phyloP scores from a whole-genome alignment of 2,329 filamentous ascomycete species.

The Aspergillus sp. region DNA sequence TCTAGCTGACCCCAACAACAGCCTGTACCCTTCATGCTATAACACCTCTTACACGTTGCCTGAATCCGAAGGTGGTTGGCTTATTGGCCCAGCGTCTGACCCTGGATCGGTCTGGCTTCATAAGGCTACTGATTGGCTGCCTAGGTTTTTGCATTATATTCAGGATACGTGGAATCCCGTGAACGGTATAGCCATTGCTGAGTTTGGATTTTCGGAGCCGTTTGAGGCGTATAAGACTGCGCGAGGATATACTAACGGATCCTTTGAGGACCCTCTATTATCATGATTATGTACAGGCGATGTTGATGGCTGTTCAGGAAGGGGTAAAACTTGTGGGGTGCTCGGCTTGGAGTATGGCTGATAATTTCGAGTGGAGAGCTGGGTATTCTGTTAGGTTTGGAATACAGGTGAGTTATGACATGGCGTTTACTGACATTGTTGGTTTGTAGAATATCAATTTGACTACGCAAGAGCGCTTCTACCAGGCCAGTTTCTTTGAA shows the following conservation, averaged over 20 bases:
- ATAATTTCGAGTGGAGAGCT: conserved; percentile 1
- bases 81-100: conserved; percentile 1
- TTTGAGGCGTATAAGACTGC: conserved; percentile 1
- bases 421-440: too few species aligned
- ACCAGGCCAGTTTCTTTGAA: not conserved
- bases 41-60: not conserved
- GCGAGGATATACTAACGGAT: not conserved
- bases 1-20: not conserved
- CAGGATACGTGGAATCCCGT: not conserved
- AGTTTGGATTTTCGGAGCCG: not conserved
- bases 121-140: not conserved
- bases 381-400: conserved; percentile 1
- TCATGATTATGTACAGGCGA: not conserved
- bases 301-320: not conserved
- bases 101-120: not conserved
- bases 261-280: not conserved
- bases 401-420: not conserved
- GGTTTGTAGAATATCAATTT: conserved; percentile 3
- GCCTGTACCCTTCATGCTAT: conserved; percentile 2
- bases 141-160: not conserved
- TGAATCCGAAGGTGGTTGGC: not conserved
- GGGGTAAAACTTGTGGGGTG: conserved; percentile 1
- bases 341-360: conserved; percentile 1
- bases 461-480: not conserved
- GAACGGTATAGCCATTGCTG: not conserved